Evolutionary conservation across 2,329 filamentous ascomycete genomes (phyloP).

Genomic region (Phyllosticta citrichinensis): DNA sequence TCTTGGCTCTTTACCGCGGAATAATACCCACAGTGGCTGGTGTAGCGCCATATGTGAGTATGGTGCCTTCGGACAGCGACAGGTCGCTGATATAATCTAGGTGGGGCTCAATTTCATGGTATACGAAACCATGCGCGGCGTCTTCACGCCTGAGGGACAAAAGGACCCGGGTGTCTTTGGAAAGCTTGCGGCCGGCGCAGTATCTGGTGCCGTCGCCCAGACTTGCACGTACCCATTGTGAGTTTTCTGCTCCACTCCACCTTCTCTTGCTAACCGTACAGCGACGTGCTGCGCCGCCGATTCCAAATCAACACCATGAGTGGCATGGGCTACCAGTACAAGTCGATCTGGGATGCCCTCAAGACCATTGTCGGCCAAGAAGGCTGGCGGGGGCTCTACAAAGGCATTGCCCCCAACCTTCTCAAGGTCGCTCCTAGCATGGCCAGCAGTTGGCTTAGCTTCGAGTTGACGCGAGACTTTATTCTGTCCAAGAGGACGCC

Average conservation of each 20-base stretch:
- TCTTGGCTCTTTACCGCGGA: slow-evolving; percentile 80
- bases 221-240: slow-evolving; percentile 98
- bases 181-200: slow-evolving; percentile 80
- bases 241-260: slow-evolving; percentile 29
- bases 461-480: slow-evolving; percentile 86
- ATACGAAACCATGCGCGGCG: slow-evolving; percentile 78
- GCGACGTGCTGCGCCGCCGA: slow-evolving; percentile 80
- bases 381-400: slow-evolving; percentile 79
- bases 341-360: slow-evolving; percentile 73
- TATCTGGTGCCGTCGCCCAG: slow-evolving; percentile 93
- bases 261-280: slow-evolving; percentile 26
- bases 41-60: slow-evolving; percentile 71
- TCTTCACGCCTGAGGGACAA: slow-evolving; percentile 79
- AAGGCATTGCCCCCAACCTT: slow-evolving; percentile 89
- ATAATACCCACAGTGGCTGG: slow-evolving; percentile 90
- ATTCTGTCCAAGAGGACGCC: slow-evolving; percentile 46
- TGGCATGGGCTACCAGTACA: slow-evolving; percentile 95
- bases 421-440: slow-evolving; percentile 97
- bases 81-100: slow-evolving; percentile 37
- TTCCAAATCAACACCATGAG: slow-evolving; percentile 99
- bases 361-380: slow-evolving; percentile 73
- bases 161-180: slow-evolving; percentile 68
- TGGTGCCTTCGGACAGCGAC: slow-evolving; percentile 32
- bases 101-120: slow-evolving; percentile 97
- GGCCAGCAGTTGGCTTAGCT: slow-evolving; percentile 97